These are phyloP conservation scores for Coemansia sp. DNA, from an alignment of 192 early-diverging fungal genomes.

Conservation along the genomic window DNA sequence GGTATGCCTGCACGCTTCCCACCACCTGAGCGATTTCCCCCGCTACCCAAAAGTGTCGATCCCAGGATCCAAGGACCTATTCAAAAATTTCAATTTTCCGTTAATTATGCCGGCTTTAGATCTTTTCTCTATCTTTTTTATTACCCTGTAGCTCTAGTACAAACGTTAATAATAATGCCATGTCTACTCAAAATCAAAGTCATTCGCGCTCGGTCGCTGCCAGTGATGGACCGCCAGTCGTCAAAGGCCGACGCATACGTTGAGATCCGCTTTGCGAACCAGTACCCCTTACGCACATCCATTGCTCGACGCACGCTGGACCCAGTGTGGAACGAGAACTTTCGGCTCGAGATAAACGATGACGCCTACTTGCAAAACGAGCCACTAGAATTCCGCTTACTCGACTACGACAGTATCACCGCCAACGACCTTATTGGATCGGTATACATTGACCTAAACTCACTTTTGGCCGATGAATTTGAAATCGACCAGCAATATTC, in stretches of 20 bases:
- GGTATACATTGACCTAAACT: conserved; percentile 78
- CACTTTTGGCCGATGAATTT: conserved; percentile 71
- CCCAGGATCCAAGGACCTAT: neutral
- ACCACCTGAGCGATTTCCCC: neutral
- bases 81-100: neutral
- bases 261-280: conserved; percentile 74
- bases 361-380: conserved; percentile 83
- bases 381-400: conserved; percentile 74
- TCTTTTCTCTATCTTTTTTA: neutral
- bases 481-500: conserved; percentile 12
- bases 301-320: conserved; percentile 74
- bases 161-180: conserved; percentile 55
- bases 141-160: neutral
- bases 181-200: conserved; percentile 80
- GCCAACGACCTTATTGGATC: conserved; percentile 77
- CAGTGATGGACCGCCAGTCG: conserved; percentile 81
- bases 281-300: conserved; percentile 66
- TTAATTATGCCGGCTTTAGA: neutral
- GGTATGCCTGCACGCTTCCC: neutral
- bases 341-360: conserved; percentile 75
- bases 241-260: conserved; percentile 86
- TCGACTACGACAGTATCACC: conserved; percentile 77
- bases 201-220: conserved; percentile 70
- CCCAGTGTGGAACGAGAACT: conserved; percentile 84
- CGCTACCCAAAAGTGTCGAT: conserved; percentile 1